Evolutionary conservation across 2,329 filamentous ascomycete species (phyloP).

Genomic region (Neopestalotiopsis rosae): DNA sequence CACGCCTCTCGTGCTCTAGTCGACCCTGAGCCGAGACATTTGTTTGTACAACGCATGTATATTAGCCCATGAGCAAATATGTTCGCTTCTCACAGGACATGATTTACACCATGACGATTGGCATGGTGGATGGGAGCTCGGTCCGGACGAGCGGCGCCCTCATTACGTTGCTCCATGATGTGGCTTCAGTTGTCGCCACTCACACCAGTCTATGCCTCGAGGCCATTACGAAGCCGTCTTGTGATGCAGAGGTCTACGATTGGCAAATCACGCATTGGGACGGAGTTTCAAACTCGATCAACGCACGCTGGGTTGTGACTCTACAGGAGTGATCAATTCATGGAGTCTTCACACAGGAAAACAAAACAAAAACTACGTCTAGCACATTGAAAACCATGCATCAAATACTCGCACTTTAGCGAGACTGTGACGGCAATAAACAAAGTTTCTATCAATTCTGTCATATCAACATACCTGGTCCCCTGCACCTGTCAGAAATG

Average conservation of each 20-base stretch:
- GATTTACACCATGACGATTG: background rate
- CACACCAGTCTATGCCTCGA: background rate
- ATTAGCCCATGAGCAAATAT: background rate
- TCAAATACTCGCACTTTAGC: too few species aligned
- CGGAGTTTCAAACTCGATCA: background rate
- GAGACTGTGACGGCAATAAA: background rate
- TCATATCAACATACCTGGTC: background rate
- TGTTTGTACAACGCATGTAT: conserved; percentile 10
- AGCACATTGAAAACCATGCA: too few species aligned
- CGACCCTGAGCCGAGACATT: background rate
- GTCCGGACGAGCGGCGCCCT: too few species aligned
- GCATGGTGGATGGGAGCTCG: background rate
- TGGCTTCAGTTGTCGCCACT: background rate
- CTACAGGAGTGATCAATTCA: too few species aligned
- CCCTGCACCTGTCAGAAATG: background rate
- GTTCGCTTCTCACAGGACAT: background rate
- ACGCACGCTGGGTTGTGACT: background rate
- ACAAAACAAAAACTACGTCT: too few species aligned
- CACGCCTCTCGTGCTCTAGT: background rate
- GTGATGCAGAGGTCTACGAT: background rate
- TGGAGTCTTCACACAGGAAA: too few species aligned
- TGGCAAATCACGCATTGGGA: background rate
- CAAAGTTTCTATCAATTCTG: background rate
- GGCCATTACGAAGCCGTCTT: background rate
- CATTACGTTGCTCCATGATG: background rate